Evolutionary conservation across 176 grass and related monocot species (phyloP).

Genomic region (Cocos nucifera): DNA sequence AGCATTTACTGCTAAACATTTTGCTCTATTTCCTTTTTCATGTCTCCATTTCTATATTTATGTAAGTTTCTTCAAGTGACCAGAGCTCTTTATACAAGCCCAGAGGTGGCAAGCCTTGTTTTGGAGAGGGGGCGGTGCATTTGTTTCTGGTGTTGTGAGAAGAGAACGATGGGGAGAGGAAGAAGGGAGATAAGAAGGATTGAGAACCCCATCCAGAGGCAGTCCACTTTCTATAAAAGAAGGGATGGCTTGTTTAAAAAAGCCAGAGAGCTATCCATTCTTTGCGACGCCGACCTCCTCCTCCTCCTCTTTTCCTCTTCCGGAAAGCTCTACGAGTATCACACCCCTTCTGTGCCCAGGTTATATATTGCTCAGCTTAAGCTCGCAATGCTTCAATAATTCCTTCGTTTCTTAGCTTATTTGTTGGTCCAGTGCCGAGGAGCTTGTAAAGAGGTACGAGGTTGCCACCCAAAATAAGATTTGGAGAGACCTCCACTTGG

Average conservation of each 20-base stretch:
- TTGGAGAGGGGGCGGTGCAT: background rate
- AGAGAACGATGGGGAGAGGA: conserved; percentile 62
- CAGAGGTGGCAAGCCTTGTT: conserved; percentile 1
- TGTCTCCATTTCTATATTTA: conserved; percentile 44
- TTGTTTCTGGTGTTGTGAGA: background rate
- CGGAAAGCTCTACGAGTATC: conserved; percentile 94
- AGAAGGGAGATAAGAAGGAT: conserved; percentile 99
- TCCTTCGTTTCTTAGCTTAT: background rate
- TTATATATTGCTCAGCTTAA: background rate
- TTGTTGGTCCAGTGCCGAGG: conserved; percentile 33
- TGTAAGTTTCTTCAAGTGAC: conserved; percentile 28
- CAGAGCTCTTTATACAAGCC: conserved; percentile 1
- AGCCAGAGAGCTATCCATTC: conserved; percentile 81
- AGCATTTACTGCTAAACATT: no score
- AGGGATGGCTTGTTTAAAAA: conserved; percentile 98
- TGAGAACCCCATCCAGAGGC: conserved; percentile 86
- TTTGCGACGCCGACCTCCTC: conserved; percentile 98
- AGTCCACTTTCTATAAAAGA: conserved; percentile 99
- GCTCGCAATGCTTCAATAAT: no score
- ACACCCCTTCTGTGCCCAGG: conserved; percentile 70
- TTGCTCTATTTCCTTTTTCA: background rate
- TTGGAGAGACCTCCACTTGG: conserved; percentile 58
- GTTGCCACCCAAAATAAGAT: conserved; percentile 62
- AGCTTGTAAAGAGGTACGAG: conserved; percentile 81
- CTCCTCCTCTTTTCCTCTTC: conserved; percentile 96